phyloP scores from a whole-genome alignment of 192 early-diverging fungal species.

The Umbelopsis isabellina region DNA sequence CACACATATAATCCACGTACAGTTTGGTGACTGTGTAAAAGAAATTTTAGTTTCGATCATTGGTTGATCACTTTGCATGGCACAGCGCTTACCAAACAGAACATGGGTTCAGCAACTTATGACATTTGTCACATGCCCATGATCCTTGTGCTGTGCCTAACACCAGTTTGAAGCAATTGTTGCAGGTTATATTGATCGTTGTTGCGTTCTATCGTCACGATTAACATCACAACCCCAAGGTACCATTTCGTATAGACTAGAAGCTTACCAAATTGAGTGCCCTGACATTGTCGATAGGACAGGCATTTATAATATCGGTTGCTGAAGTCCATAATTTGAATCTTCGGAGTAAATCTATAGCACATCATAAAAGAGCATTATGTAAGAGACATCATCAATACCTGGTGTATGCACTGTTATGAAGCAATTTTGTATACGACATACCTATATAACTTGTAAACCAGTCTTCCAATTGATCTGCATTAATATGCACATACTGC shows the following conservation, averaged over 20 bases:
- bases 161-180: conserved; percentile 67
- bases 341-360: conserved; percentile 66
- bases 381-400: neutral
- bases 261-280: conserved; percentile 53
- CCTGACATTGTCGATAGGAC: conserved; percentile 44
- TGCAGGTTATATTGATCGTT: conserved; percentile 71
- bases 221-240: neutral
- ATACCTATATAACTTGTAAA: conserved; percentile 71
- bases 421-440: neutral
- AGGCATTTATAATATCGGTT: conserved; percentile 61
- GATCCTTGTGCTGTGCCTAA: conserved; percentile 47
- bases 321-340: conserved; percentile 74
- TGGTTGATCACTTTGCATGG: neutral
- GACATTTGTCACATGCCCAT: conserved; percentile 76
- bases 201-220: conserved; percentile 61
- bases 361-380: neutral
- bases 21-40: conserved; percentile 60
- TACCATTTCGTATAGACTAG: neutral
- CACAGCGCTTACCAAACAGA: conserved; percentile 61
- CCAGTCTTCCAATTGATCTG: conserved; percentile 65
- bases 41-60: neutral
- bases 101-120: conserved; percentile 61
- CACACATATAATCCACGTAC: conserved; percentile 75
- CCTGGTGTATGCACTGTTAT: too few species aligned
- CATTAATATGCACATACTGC: conserved; percentile 43